These are phyloP conservation scores for Chloromonas sp. DNA, from an alignment of 163 green algal species.

Conservation along the genomic window DNA sequence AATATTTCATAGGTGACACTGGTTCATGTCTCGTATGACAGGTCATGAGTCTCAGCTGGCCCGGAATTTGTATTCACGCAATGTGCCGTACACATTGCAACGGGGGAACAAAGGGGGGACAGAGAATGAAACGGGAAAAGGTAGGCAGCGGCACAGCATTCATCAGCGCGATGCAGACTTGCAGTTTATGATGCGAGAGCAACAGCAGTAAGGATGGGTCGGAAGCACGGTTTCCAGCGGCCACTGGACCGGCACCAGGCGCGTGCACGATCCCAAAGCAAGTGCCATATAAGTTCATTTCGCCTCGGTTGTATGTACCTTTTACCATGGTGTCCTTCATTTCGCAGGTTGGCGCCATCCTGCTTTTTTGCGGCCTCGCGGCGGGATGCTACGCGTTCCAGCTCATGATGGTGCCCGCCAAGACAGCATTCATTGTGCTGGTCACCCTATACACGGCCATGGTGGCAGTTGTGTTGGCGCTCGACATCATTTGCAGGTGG, in stretches of 20 bases:
- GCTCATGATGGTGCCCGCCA: not conserved
- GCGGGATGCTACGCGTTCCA: not conserved
- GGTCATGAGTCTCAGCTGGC: no score
- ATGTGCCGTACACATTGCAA: no score
- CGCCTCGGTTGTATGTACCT: no score
- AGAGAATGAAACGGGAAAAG: no score
- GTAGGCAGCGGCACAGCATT: not conserved
- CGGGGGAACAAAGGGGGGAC: no score
- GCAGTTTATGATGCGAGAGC: no score
- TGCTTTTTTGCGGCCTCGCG: not conserved
- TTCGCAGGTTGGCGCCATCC: constrained; percentile 8
- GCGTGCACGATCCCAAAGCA: not conserved
- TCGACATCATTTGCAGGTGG: constrained; percentile 9
- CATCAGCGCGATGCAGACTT: not conserved
- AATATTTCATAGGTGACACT: no score
- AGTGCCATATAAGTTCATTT: no score
- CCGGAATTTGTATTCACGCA: no score
- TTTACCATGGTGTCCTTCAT: no score
- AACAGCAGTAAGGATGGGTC: constrained; percentile 3
- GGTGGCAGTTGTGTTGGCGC: constrained; percentile 14
- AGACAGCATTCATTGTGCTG: not conserved
- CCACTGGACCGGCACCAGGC: constrained; percentile 28
- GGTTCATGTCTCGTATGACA: no score
- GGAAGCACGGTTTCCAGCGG: constrained; percentile 19
- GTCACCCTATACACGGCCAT: constrained; percentile 12